Base-by-base conservation (phyloP, 2,329 filamentous ascomycete genomes). In the Arthroderma sp. region DNA sequence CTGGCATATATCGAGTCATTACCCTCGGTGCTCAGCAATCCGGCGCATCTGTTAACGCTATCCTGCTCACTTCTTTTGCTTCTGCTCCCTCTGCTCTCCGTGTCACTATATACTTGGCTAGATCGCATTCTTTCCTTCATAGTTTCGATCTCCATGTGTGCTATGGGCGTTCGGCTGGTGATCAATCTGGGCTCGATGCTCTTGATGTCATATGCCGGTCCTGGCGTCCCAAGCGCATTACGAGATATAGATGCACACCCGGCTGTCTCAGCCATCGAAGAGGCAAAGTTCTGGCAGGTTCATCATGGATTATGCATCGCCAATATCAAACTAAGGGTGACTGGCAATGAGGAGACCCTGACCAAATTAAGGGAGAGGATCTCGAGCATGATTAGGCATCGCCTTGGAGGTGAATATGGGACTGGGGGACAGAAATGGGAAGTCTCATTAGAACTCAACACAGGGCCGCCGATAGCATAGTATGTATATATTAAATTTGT, bases 221-320 rank as follows among this genome's bases (percentile, higher is more conserved):
- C 63, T 22, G 71, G 77, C 3, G 79, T 91, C 1, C 72, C 77
- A 3, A 79, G 81, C 22, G 81, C 94, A n/a, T 72, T 95, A 55
- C 76, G 77, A 45, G 86, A 94, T 61, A 88, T 98, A 42, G 81
- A 87, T 60, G 74, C 79, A 1, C 87, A 95, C 55, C 78, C 83
- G 1, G 74, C 75, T 45, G 79, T 96, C 28, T 75, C 75, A 38
- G 74, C 75, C 1, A 79, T 98, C 39, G 85, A 95, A 47, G 88
- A 95, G 57, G 89, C 88, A 1, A 81, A 87, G 59, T 94, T 98
- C 63, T 98, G 91, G 91, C 91, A 98, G 68, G 91, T 95, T 9
- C 91, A 98, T 64, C 95, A 96, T 61, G 88, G 89, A 1, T 71
- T 96, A 36, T 94, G 87, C 58, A 94, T 96, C 83, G 91, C 91